Percentiles rank a stretch among this genome's conserved stretches.
Conservation (phyloP, 2,329 filamentous ascomycete genomes). For the Chalara sp. region DNA sequence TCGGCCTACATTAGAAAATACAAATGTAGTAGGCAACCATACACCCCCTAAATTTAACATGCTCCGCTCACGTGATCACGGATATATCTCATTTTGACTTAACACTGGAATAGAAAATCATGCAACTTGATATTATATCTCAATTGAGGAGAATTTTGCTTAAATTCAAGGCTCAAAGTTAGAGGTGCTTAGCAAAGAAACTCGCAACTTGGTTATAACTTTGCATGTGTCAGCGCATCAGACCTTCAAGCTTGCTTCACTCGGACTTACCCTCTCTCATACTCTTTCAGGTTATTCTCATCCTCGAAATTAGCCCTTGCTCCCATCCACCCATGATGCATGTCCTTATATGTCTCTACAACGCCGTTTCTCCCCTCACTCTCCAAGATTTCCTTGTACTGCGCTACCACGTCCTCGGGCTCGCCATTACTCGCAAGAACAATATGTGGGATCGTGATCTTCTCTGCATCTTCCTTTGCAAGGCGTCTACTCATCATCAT, state of each 20-base stretch:
- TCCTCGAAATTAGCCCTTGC: constrained; percentile 40
- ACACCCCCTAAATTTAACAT: too few relatives aligned
- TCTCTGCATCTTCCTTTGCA: constrained; percentile 33
- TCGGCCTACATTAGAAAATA: too few relatives aligned
- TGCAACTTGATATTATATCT: too few relatives aligned
- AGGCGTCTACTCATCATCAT: constrained; percentile 9
- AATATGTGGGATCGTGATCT: constrained; percentile 40
- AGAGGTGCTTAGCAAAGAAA: constrained; percentile 15
- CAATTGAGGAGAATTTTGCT: too few relatives aligned
- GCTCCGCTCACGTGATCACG: too few relatives aligned
- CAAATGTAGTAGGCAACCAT: too few relatives aligned
- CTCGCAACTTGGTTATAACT: constrained; percentile 15
- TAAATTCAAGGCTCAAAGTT: not conserved
- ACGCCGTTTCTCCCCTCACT: constrained; percentile 31
- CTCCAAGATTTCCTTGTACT: constrained; percentile 36
- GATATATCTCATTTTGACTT: too few relatives aligned
- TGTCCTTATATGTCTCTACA: constrained; percentile 15
- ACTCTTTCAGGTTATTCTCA: constrained; percentile 38
- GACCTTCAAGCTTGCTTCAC: not conserved
- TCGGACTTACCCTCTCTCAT: constrained; percentile 36
- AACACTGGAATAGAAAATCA: too few relatives aligned
- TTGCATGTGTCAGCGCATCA: not conserved
- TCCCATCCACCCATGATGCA: constrained; percentile 34
- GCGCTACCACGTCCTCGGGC: constrained; percentile 32
- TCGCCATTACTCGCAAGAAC: constrained; percentile 44